Base-by-base conservation (phyloP, 2,329 filamentous ascomycete genomes). In the Pestalotiopsis sp. region DNA sequence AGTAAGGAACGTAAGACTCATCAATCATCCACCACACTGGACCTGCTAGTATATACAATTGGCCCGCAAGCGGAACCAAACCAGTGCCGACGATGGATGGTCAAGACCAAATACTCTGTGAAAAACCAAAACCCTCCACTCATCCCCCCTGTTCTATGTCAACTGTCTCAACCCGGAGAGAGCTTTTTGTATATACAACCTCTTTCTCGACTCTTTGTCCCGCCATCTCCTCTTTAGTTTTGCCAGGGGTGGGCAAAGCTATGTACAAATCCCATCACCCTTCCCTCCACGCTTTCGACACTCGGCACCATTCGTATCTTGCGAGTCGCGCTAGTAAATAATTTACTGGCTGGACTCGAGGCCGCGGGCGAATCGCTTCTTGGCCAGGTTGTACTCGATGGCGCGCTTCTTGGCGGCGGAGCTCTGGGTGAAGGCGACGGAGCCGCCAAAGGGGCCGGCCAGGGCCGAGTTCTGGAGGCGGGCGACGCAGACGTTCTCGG, bases 391-490 rank as follows among this genome's bases (percentile, higher is more conserved):
- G 79, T 85, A 89, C 77, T 87, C 87, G 69, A 90, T 80, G 64
- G 88, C 87, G 64, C 88, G 83, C 86, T 89, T 90, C 80, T 85
- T 83, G 40, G 85, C 86, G 17, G 82, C 81, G 17, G 83, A 68
- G 69, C 81, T 83, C 83, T 90, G 87, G 0, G 87, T 90, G 78
- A 91, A 91, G 57, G 87, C 89, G 45, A 83, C 87, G 36, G 86
- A 88, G 68, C 89, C 89, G 75, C 89, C 89, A 71, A 91, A 91
- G 31, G 89, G 89, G 6, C 89, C 89, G 12, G 89, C 87, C 25
- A 84, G 80, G 23, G 89, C 86, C 1, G 78, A 73, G 81, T 92
- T 91, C 76, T 87, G 84, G 68, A 91, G 80, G 70, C 88, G 87
- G 57, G 89, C 87, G 69, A 91, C 79, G 80, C 89, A 91, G 73